These are phyloP conservation scores for Coemansia sp. DNA, from an alignment of 192 early-diverging fungal genomes.

Conservation along the genomic window DNA sequence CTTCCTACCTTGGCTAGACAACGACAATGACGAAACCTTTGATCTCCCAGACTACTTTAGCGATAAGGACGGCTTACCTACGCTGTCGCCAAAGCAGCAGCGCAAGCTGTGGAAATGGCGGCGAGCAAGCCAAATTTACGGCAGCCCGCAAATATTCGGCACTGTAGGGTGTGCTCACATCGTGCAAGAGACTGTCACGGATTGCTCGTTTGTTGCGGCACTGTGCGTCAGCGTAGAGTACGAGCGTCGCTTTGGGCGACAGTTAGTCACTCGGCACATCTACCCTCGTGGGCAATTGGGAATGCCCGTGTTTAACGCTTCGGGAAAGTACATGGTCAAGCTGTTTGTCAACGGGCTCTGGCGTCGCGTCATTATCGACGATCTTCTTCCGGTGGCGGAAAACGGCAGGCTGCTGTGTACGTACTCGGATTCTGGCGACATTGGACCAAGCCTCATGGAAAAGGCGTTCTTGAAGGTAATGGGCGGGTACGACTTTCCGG, in stretches of 20 bases:
- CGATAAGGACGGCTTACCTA: constrained; percentile 80
- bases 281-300: constrained; percentile 79
- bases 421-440: constrained; percentile 65
- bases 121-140: constrained; percentile 75
- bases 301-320: constrained; percentile 78
- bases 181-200: constrained; percentile 87
- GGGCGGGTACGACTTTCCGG: constrained; percentile 95
- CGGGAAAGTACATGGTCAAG: constrained; percentile 88
- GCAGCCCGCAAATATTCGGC: constrained; percentile 67
- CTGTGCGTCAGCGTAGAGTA: constrained; percentile 83
- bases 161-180: constrained; percentile 69
- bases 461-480: constrained; percentile 96
- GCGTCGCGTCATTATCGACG: constrained; percentile 85
- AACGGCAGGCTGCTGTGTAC: constrained; percentile 84
- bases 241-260: constrained; percentile 71
- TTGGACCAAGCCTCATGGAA: constrained; percentile 75
- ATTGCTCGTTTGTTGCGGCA: constrained; percentile 95
- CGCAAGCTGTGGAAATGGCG: constrained; percentile 79
- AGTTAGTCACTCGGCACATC: constrained; percentile 84
- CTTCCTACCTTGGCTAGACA: constrained; percentile 75
- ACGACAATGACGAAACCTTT: constrained; percentile 68
- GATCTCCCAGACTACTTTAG: constrained; percentile 57
- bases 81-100: constrained; percentile 75
- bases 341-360: constrained; percentile 85
- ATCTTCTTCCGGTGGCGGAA: constrained; percentile 77